Evolutionary conservation across 2,329 filamentous ascomycete genomes (phyloP).

Genomic region (Epichloe sp.): DNA sequence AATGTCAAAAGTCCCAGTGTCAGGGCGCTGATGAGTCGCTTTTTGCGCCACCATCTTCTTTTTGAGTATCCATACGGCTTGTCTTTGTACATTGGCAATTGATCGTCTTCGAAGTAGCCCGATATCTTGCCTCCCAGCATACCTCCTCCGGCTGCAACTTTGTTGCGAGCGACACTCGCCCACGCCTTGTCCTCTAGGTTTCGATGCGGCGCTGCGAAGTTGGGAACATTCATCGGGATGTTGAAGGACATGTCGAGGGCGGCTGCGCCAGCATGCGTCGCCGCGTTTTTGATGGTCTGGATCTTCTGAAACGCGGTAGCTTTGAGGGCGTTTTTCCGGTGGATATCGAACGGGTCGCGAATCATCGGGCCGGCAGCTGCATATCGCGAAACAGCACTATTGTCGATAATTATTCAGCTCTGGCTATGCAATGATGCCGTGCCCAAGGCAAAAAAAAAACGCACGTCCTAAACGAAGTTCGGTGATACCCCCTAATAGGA

Average conservation of each 20-base stretch:
- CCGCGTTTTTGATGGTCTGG: conserved; percentile 31
- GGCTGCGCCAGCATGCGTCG: conserved; percentile 35
- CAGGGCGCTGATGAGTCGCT: conserved; percentile 41
- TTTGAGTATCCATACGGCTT: conserved; percentile 70
- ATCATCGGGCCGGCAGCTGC: conserved; percentile 22
- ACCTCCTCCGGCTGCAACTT: conserved; percentile 18
- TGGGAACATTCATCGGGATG: conserved; percentile 56
- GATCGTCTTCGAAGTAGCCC: conserved; percentile 45
- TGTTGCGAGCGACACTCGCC: conserved; percentile 32
- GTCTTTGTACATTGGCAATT: conserved; percentile 94
- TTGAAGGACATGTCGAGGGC: conserved; percentile 51
- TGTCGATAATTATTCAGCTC: background rate
- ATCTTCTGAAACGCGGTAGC: conserved; percentile 32
- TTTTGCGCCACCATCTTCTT: conserved; percentile 52
- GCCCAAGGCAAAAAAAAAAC: too few relatives aligned
- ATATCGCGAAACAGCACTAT: conserved; percentile 11
- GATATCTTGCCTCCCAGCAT: conserved; percentile 43
- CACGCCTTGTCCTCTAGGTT: conserved; percentile 53
- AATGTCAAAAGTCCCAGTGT: conserved; percentile 41
- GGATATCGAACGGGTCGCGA: conserved; percentile 32
- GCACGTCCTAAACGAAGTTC: too few relatives aligned
- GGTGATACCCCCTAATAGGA: too few relatives aligned
- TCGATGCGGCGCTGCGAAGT: conserved; percentile 52
- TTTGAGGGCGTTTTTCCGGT: conserved; percentile 33
- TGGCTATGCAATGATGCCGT: too few relatives aligned